Conservation (phyloP, 257 asterid genomes). For the Galeopsis tetrahit region DNA sequence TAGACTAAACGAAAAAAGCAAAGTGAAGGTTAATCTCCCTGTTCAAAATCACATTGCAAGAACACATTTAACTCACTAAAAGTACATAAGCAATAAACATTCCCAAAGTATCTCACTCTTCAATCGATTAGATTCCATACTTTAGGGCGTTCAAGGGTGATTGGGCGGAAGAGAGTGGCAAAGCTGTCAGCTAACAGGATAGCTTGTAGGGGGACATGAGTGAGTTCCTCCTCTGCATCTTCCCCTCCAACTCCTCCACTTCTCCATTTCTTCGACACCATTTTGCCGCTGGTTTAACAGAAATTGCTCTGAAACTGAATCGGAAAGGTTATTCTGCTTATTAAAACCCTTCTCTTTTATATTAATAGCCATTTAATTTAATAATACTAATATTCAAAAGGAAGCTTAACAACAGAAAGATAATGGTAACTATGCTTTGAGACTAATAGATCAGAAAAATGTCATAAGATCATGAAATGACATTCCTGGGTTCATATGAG, state of each 20-base stretch:
- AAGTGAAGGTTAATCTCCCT: slow-evolving; percentile 6
- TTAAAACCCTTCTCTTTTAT: slow-evolving; percentile 7
- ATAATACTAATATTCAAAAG: not conserved
- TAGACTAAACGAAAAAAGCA: not conserved
- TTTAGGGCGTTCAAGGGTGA: slow-evolving; percentile 94
- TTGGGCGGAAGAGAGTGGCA: slow-evolving; percentile 94
- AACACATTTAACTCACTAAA: not conserved
- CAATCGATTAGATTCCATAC: slow-evolving; percentile 39
- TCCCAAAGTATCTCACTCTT: slow-evolving; percentile 1
- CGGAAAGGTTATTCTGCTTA: not conserved
- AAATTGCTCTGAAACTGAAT: not conserved
- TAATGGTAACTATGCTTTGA: not conserved
- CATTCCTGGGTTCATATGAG: not conserved
- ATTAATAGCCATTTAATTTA: not conserved
- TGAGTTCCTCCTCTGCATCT: slow-evolving; percentile 72
- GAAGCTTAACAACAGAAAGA: not conserved
- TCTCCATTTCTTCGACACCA: slow-evolving; percentile 82
- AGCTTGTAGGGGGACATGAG: slow-evolving; percentile 85
- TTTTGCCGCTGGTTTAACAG: slow-evolving; percentile 26
- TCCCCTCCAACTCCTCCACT: slow-evolving; percentile 51
- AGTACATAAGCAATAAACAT: slow-evolving; percentile 4
- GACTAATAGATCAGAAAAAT: not conserved
- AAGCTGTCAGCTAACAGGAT: slow-evolving; percentile 91
- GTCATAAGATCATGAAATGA: no score
- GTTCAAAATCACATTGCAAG: slow-evolving; percentile 4